Percentiles rank a stretch among this genome's conserved stretches.
Evolutionary conservation across 1,284 basidiomycete species (phyloP).

Genomic region (Microbotryum lychnidis-dioicae): DNA sequence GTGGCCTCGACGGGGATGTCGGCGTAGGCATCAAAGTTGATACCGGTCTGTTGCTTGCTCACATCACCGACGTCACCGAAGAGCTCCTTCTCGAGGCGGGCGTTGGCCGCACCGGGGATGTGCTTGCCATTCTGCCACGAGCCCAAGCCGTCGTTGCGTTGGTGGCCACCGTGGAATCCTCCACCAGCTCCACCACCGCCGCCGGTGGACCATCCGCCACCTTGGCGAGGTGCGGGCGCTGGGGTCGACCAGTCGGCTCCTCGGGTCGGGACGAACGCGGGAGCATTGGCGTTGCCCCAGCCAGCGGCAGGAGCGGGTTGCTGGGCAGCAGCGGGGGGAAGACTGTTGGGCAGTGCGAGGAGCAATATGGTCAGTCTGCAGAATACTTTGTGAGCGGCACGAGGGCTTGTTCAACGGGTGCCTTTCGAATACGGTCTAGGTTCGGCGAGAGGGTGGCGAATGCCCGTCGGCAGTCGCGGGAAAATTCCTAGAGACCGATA

Average conservation of each 20-base stretch:
- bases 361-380: neutral
- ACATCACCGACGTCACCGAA: conserved; percentile 81
- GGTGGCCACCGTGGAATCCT: conserved; percentile 27
- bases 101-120: conserved; percentile 67
- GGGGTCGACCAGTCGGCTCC: conserved; percentile 8
- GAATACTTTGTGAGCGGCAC: no score
- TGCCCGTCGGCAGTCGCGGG: no score
- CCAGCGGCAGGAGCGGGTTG: neutral
- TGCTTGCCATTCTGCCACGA: conserved; percentile 86
- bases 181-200: conserved; percentile 14
- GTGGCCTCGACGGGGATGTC: conserved; percentile 99
- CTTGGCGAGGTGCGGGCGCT: conserved; percentile 14
- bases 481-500: no score
- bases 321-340: conserved; percentile 1
- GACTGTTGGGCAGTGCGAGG: neutral
- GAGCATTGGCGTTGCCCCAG: conserved; percentile 21
- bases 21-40: conserved; percentile 99
- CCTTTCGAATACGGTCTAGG: no score
- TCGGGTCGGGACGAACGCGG: conserved; percentile 18
- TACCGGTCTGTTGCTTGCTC: conserved; percentile 67
- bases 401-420: no score
- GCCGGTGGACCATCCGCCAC: conserved; percentile 14
- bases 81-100: conserved; percentile 87
- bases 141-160: conserved; percentile 49
- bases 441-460: no score